Conservation (phyloP, 441 rosid species). For the Manihot esculenta region DNA sequence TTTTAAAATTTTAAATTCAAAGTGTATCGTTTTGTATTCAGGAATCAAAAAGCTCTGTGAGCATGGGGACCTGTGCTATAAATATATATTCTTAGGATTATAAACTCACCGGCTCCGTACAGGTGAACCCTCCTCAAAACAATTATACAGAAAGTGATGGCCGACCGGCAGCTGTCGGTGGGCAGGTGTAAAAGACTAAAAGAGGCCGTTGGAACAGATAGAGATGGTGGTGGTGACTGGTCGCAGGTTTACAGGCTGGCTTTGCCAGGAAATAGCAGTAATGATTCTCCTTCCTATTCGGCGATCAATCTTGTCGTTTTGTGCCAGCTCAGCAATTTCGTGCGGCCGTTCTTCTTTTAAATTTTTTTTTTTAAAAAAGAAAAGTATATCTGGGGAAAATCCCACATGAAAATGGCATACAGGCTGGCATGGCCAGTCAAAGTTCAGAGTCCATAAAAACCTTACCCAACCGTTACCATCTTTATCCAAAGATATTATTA, state of each 20-base stretch:
- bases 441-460: conserved; percentile 37
- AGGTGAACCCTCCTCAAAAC: conserved; percentile 16
- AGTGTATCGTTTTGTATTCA: too few species aligned
- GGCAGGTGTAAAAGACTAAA: neutral
- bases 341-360: conserved; percentile 27
- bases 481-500: conserved; percentile 41
- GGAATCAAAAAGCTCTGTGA: too few species aligned
- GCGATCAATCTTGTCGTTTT: conserved; percentile 78
- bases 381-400: neutral
- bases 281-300: conserved; percentile 63
- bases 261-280: conserved; percentile 36
- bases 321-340: conserved; percentile 47
- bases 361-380: too few species aligned
- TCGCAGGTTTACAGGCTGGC: conserved; percentile 64
- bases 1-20: too few species aligned
- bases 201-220: conserved; percentile 32
- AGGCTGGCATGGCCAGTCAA: conserved; percentile 71
- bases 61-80: too few species aligned
- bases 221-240: conserved; percentile 23
- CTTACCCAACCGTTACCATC: conserved; percentile 52
- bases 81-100: too few species aligned
- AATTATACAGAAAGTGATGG: neutral
- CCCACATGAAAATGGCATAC: conserved; percentile 43
- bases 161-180: conserved; percentile 32
- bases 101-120: conserved; percentile 32